A percentile compares a stretch with the other conserved stretches of the same genome.
Conservation (phyloP, 805 yeast species). For the Wickerhamiella azyma region DNA sequence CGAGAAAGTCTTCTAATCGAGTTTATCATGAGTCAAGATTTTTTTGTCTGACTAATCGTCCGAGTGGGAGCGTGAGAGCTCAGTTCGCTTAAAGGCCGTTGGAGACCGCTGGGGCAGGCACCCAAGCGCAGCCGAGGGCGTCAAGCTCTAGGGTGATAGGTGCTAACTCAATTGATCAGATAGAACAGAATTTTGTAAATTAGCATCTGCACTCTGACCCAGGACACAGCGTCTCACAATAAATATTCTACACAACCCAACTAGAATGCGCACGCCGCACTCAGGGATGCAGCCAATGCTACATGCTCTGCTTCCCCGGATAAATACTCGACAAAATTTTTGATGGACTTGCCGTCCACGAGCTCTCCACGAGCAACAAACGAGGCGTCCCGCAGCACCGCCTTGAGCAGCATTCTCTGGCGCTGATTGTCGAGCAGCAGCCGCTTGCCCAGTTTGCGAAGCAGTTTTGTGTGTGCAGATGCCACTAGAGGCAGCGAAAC, state of each 20-base stretch:
- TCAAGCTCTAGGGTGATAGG: too few species aligned
- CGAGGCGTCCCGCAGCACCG: background rate
- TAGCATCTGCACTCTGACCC: too few species aligned
- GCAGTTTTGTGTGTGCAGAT: background rate
- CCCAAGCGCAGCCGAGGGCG: too few species aligned
- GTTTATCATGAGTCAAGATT: conserved; percentile 4
- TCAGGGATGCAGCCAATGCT: background rate
- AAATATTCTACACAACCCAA: too few species aligned
- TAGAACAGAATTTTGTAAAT: too few species aligned
- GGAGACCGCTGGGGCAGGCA: too few species aligned
- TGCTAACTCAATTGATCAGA: too few species aligned
- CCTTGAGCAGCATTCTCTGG: background rate
- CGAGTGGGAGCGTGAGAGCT: too few species aligned
- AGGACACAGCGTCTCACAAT: too few species aligned
- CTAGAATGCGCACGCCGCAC: too few species aligned
- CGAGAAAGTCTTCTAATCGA: conserved; percentile 4
- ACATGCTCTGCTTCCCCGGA: background rate
- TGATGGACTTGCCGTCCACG: background rate
- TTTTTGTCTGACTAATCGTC: background rate
- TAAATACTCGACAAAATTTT: background rate
- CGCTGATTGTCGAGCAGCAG: conserved; percentile 1
- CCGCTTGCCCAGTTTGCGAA: background rate
- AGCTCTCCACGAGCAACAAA: background rate
- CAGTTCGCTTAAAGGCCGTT: too few species aligned
- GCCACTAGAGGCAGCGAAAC: background rate